Conservation (phyloP, 2,329 filamentous ascomycete species). For the Magnaporthiopsis incrustans region DNA sequence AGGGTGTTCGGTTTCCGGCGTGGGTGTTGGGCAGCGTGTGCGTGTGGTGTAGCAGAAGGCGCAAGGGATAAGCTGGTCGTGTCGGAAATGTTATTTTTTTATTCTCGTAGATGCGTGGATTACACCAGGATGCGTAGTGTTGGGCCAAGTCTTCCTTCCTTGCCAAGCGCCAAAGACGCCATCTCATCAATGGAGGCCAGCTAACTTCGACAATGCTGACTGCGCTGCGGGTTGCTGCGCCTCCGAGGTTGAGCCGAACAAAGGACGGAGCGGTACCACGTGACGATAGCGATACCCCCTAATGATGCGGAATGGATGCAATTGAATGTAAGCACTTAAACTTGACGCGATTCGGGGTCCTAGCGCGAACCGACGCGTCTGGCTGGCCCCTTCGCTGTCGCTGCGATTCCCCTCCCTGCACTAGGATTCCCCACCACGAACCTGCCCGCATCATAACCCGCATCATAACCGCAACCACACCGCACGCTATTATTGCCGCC, state of each 20-base stretch:
- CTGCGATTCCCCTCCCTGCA: background rate
- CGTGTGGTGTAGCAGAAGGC: background rate
- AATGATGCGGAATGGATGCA: no score
- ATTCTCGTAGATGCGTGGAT: background rate
- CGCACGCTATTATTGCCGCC: background rate
- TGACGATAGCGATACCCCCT: no score
- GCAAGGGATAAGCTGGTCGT: background rate
- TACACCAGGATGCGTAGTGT: background rate
- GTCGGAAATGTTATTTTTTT: background rate
- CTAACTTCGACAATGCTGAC: background rate
- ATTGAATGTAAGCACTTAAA: conserved; percentile 15
- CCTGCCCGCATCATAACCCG: background rate
- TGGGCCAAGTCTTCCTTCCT: background rate
- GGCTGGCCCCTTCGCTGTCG: background rate
- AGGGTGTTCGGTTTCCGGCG: background rate
- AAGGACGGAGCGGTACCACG: background rate
- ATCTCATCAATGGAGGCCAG: conserved; percentile 3
- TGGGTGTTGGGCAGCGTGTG: no score
- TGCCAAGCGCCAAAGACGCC: conserved; percentile 3
- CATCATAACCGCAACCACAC: background rate
- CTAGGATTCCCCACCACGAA: background rate
- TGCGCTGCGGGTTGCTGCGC: background rate
- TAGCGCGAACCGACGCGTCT: conserved; percentile 14
- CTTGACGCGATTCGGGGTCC: conserved; percentile 11
- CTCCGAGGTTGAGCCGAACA: background rate